A percentile compares a stretch with the other conserved stretches of the same genome.
These are phyloP conservation scores for Lachancea sp. DNA, from an alignment of 805 yeast genomes.

Conservation along the genomic window DNA sequence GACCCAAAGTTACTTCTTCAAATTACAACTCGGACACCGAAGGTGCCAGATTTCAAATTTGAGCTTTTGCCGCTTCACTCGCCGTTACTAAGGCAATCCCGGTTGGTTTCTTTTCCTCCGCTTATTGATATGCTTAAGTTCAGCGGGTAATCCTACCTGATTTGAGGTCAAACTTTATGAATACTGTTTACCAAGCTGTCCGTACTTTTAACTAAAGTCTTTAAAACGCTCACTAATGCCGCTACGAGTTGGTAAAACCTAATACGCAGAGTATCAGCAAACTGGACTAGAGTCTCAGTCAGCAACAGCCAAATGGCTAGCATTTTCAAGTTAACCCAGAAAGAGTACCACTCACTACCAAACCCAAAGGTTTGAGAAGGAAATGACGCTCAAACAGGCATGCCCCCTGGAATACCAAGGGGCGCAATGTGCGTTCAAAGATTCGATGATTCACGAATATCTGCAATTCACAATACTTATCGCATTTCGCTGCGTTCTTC, in stretches of 20 bases:
- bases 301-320: constrained; percentile 22
- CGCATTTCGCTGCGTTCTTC: constrained; percentile 43
- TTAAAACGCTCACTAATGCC: constrained; percentile 11
- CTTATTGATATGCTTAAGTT: constrained; percentile 42
- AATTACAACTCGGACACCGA: constrained; percentile 37
- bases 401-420: constrained; percentile 36
- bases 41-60: constrained; percentile 38
- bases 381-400: constrained; percentile 39
- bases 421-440: constrained; percentile 44
- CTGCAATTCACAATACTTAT: constrained; percentile 36
- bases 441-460: constrained; percentile 39
- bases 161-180: constrained; percentile 35
- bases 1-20: constrained; percentile 33
- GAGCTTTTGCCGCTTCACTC: constrained; percentile 38
- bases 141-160: constrained; percentile 39
- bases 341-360: constrained; percentile 32
- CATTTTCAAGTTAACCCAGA: constrained; percentile 30
- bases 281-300: constrained; percentile 16
- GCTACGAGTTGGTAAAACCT: constrained; percentile 21
- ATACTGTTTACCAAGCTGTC: constrained; percentile 17
- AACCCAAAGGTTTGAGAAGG: constrained; percentile 32
- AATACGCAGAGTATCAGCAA: constrained; percentile 19
- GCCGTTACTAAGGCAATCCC: constrained; percentile 42
- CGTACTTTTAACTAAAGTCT: constrained; percentile 9
- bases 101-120: constrained; percentile 43